phyloP scores from a whole-genome alignment of 2,329 filamentous ascomycete species.

The Aureobasidium sp. region DNA sequence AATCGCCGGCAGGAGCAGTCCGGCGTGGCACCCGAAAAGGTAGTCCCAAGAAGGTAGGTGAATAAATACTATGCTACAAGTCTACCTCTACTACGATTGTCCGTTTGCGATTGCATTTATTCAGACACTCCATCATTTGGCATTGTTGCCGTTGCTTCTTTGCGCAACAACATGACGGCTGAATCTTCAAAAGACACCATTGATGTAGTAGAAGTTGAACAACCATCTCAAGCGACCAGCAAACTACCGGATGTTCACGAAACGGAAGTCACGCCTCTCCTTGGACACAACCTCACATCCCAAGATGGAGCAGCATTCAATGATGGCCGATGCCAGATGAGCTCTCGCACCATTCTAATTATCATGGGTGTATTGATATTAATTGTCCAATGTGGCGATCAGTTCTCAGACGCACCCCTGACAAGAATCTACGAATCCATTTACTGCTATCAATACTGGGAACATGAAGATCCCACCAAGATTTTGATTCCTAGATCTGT shows the following conservation, averaged over 20 bases:
- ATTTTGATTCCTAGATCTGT: constrained; percentile 22
- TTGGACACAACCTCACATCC: neutral
- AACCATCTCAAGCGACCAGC: neutral
- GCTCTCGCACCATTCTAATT: constrained; percentile 18
- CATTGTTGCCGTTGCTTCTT: neutral
- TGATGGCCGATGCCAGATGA: neutral
- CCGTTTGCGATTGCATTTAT: neutral
- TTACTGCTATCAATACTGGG: constrained; percentile 46
- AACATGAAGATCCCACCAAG: constrained; percentile 32
- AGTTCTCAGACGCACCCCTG: constrained; percentile 35
- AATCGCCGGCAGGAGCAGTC: neutral
- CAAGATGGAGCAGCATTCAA: neutral
- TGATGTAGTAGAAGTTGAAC: neutral
- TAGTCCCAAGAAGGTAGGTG: neutral
- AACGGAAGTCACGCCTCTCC: neutral
- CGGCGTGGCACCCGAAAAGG: neutral
- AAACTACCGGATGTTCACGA: neutral
- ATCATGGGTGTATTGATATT: constrained; percentile 35
- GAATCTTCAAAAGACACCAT: neutral
- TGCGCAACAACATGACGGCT: neutral
- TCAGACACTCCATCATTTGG: neutral
- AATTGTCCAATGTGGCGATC: constrained; percentile 38
- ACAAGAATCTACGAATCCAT: constrained; percentile 49
- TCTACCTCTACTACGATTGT: neutral
- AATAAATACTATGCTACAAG: neutral